Conservation (phyloP, 805 yeast species). For the Vanderwaltozyma yarrowii region DNA sequence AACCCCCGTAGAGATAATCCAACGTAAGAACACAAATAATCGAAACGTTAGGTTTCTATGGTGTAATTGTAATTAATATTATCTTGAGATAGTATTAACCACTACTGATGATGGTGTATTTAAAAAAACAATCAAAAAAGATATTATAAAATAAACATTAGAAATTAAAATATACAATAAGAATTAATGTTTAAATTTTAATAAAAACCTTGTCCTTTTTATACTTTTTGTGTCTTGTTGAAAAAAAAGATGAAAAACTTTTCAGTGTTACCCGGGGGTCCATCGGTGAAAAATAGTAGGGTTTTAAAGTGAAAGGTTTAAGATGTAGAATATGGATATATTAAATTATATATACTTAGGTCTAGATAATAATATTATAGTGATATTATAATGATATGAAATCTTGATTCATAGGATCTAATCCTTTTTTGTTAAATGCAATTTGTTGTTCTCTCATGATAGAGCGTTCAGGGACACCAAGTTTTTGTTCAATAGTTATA, state of each 20-base stretch:
- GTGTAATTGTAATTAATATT: slow-evolving; percentile 29
- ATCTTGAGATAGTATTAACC: slow-evolving; percentile 35
- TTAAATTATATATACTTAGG: too few relatives aligned
- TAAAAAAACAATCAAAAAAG: slow-evolving; percentile 9
- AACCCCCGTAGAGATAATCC: slow-evolving; percentile 2
- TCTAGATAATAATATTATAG: too few relatives aligned
- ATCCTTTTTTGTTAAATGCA: background rate
- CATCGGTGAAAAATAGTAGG: too few relatives aligned
- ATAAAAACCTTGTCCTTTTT: too few relatives aligned
- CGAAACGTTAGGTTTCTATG: slow-evolving; percentile 30
- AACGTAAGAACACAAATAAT: slow-evolving; percentile 21
- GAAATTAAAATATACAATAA: too few relatives aligned
- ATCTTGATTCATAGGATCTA: background rate
- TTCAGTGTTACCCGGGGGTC: too few relatives aligned
- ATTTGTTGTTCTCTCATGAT: background rate
- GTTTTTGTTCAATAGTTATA: background rate
- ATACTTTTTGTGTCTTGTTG: too few relatives aligned
- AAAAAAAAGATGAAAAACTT: too few relatives aligned
- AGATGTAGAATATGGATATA: too few relatives aligned
- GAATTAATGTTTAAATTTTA: too few relatives aligned
- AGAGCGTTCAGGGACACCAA: background rate
- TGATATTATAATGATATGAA: background rate
- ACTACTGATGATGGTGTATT: slow-evolving; percentile 32
- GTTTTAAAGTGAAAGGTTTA: too few relatives aligned
- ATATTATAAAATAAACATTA: background rate